phyloP scores from a whole-genome alignment of 2,329 filamentous ascomycete genomes.

The Venturia pyrina region DNA sequence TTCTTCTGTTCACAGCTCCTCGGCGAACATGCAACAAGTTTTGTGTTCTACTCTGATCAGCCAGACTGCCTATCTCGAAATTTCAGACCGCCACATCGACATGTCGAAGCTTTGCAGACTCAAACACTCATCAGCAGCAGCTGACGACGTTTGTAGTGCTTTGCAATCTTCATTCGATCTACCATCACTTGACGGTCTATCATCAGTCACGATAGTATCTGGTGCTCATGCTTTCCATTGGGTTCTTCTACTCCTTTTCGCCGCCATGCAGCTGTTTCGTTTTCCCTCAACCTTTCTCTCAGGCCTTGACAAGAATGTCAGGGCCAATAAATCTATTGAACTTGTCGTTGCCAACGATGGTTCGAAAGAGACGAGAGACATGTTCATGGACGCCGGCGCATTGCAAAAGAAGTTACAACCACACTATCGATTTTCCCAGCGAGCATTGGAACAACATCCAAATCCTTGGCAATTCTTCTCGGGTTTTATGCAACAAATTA shows the following conservation, averaged over 20 bases:
- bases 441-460: background rate
- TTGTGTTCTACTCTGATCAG: background rate
- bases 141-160: background rate
- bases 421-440: background rate
- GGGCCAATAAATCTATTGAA: background rate
- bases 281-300: background rate
- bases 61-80: background rate
- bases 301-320: background rate
- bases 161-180: background rate
- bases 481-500: background rate
- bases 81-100: background rate
- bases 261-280: background rate
- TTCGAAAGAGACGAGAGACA: background rate
- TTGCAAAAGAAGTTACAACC: background rate
- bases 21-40: background rate
- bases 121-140: background rate
- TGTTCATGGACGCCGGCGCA: background rate
- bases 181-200: background rate
- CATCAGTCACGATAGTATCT: background rate
- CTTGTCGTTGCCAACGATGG: background rate
- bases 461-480: background rate
- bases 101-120: constrained; percentile 1
- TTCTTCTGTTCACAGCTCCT: background rate
- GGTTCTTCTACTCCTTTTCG: background rate
- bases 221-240: background rate